Base-by-base conservation (phyloP, 2,329 filamentous ascomycete species). In the Fusarium mundagurra region DNA sequence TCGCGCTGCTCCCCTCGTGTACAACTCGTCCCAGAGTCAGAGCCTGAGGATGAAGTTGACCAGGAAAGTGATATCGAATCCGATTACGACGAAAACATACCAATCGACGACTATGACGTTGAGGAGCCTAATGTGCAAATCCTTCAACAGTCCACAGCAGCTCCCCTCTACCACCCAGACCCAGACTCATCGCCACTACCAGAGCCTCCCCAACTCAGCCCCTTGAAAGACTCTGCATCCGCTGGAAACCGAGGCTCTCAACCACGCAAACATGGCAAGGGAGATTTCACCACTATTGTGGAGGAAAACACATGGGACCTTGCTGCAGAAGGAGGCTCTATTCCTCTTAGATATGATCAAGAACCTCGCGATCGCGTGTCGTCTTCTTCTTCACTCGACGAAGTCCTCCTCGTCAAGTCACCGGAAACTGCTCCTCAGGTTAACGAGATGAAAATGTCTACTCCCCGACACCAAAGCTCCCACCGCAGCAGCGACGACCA, bases 151-250 rank as follows among this genome's bases (percentile, higher is more conserved):
- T 86, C 85, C 2, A 76, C 81, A 17, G 81, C 83, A 61, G 76
- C 78, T 34, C 76, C 74, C 13, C 66, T 76, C 18, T 75, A 71
- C 20, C 68, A 73, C 6, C 61, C 55, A 24, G 82, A 80, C 7
- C 71, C 82, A 38, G 82, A 84, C 22, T 85, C 87, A 5, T 83
- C 86, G 6, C 85, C 87, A 6, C 79, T 88, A 5, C 86, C 87
- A 0, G 80, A 84, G 41, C 85, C 85, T 4, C 86, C 84, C 22
- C 86, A 85, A 54, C 73, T 88, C 54, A 87, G 84, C 54, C 89
- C 89, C 3, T 82, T 92, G 1, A 86, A 86, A 55, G 86, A 88
- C 66, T 88, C 86, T 5, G 82, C 83, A 17, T 84, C 87, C 3
- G 87, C 87, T 0, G 88, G 86, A 6, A 90, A 90, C 73, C 71